Conservation (phyloP, 1,284 basidiomycete species). For the Rhodotorula mucilaginosa region DNA sequence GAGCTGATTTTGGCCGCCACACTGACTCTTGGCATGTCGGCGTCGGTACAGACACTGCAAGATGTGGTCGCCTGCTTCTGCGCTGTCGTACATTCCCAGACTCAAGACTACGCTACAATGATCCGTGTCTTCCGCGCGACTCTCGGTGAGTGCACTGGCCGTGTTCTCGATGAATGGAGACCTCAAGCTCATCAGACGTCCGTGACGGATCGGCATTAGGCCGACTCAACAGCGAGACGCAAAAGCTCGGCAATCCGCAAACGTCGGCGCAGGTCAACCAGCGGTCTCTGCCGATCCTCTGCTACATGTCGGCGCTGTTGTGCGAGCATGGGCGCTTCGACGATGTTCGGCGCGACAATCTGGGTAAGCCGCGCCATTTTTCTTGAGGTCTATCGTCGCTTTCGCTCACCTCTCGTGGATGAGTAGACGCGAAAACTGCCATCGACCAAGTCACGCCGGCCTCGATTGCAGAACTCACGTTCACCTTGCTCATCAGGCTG, state of each 20-base stretch:
- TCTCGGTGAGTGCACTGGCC: conserved; percentile 9
- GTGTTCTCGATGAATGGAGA: no score
- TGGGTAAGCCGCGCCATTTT: neutral
- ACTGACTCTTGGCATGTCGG: neutral
- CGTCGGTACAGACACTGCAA: conserved; percentile 64
- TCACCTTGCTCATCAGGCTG: conserved; percentile 65
- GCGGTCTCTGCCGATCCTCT: conserved; percentile 55
- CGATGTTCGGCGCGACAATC: conserved; percentile 55
- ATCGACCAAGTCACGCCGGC: conserved; percentile 64
- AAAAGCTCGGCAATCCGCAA: conserved; percentile 18
- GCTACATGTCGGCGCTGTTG: conserved; percentile 77
- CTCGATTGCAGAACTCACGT: conserved; percentile 78
- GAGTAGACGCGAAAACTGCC: conserved; percentile 26
- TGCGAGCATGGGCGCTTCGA: conserved; percentile 89
- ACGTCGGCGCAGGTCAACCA: conserved; percentile 21
- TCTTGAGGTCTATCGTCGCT: neutral
- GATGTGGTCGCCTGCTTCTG: conserved; percentile 91
- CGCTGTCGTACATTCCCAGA: conserved; percentile 75
- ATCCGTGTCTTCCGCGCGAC: conserved; percentile 63
- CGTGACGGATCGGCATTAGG: conserved; percentile 2
- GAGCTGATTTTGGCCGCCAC: neutral
- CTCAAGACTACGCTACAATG: conserved; percentile 75
- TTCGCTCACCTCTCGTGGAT: neutral
- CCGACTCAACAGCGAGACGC: conserved; percentile 15
- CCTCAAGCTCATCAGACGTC: neutral